phyloP scores from a whole-genome alignment of 2,329 filamentous ascomycete species.

The Aspergillus melleus region DNA sequence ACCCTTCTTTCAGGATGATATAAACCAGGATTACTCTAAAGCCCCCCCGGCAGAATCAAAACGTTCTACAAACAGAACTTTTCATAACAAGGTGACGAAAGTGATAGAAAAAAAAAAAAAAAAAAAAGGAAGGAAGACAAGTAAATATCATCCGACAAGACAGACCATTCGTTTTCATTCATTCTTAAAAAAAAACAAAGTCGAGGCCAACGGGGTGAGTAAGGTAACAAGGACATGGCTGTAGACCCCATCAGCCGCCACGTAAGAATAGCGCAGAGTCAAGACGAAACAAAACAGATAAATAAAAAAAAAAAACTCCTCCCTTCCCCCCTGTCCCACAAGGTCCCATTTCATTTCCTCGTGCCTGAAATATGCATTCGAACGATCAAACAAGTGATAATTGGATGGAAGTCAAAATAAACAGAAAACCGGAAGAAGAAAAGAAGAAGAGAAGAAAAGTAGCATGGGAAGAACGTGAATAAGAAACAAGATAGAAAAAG shows the following conservation, averaged over 20 bases:
- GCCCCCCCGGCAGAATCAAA: no score
- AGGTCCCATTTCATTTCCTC: slow-evolving; percentile 32
- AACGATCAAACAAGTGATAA: slow-evolving; percentile 8
- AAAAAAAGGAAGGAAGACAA: background rate
- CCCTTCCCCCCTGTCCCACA: slow-evolving; percentile 19
- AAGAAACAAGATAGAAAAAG: background rate
- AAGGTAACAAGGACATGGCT: slow-evolving; percentile 14
- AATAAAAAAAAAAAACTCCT: slow-evolving; percentile 23
- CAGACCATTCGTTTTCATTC: slow-evolving; percentile 1
- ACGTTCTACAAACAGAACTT: background rate
- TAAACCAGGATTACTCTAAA: no score
- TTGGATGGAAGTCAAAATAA: slow-evolving; percentile 14
- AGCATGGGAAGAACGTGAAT: background rate
- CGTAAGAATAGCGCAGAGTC: slow-evolving; percentile 14
- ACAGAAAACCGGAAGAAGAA: slow-evolving; percentile 15
- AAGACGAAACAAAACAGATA: no score
- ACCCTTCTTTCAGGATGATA: no score
- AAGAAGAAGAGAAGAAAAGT: background rate
- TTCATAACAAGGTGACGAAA: no score
- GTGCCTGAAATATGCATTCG: slow-evolving; percentile 23
- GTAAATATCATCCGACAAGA: background rate
- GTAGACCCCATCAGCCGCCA: slow-evolving; percentile 17
- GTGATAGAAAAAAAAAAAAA: background rate
- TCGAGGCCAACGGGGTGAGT: slow-evolving; percentile 2
- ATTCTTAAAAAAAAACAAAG: slow-evolving; percentile 4